Conservation (phyloP, 352 stramenopile genomes). For the Achlya hypogyna region DNA sequence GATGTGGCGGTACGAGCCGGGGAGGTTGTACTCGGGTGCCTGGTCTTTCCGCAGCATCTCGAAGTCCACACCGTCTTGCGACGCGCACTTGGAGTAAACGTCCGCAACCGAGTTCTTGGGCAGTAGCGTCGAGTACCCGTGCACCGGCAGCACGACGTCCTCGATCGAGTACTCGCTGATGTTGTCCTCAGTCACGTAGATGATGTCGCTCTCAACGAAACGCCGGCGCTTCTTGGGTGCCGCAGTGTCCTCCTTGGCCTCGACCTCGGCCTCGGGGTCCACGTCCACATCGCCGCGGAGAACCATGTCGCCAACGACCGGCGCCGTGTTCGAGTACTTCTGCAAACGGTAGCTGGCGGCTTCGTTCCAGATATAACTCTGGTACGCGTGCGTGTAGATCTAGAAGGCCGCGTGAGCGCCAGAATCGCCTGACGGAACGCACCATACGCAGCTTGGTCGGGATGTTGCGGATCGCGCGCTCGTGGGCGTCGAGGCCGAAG, state of each 20-base stretch:
- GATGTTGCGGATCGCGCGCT: constrained; percentile 63
- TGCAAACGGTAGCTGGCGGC: constrained; percentile 85
- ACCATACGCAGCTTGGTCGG: constrained; percentile 79
- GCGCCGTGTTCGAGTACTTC: constrained; percentile 44
- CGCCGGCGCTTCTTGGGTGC: constrained; percentile 32
- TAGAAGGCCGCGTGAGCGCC: constrained; percentile 16
- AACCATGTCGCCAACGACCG: constrained; percentile 89
- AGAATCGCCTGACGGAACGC: neutral
- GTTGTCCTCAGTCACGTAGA: constrained; percentile 85
- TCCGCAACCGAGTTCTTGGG: constrained; percentile 71
- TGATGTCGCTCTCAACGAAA: constrained; percentile 18
- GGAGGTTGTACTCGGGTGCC: constrained; percentile 86
- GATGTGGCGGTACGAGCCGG: constrained; percentile 91
- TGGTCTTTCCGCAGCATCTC: constrained; percentile 44
- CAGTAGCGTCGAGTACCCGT: constrained; percentile 86
- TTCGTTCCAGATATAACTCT: constrained; percentile 95
- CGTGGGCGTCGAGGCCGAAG: constrained; percentile 46
- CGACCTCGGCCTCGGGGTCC: constrained; percentile 25
- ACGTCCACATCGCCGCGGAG: constrained; percentile 27
- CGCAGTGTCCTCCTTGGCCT: constrained; percentile 28
- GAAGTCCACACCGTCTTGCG: constrained; percentile 59
- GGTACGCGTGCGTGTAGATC: constrained; percentile 88
- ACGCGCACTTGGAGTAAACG: constrained; percentile 54
- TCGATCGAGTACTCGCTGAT: constrained; percentile 84
- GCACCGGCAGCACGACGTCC: constrained; percentile 95